Evolutionary conservation across 768 basidiomycete genomes (phyloP), one percentile per base, ranked within the genome.

Genomic region (Cystobasidium ongulense): DNA sequence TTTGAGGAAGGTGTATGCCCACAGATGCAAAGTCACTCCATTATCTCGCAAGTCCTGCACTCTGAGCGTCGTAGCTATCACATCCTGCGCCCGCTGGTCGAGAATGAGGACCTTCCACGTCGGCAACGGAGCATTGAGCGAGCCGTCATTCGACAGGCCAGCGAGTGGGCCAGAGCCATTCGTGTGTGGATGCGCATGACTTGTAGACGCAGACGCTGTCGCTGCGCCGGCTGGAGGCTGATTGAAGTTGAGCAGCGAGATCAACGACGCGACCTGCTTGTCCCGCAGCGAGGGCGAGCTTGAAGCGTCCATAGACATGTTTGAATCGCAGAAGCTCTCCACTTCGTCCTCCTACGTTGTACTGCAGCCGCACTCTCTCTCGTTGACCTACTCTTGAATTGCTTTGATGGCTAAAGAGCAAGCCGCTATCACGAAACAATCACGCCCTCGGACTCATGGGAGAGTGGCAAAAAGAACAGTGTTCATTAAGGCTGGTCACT

Each of bases 1-100:
- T 54, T 25, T 17, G 0, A 36, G 39, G 23, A 38, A 23, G 7
- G n/a, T n/a, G n/a, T n/a, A 10, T 21, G 83, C 91, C 78, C 84
- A 97, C 94, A 98, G 92, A 83, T 99, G 96, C 73, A 99, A 85
- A 10, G 96, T 99, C 50, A 99, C 93, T 36, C 96, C 96, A 62
- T 91, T 90, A 79, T 98, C 95, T 71, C 96, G 86, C 75, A 99
- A 84, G 82, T 98, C 96, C 81, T 97, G 94, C 7, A 99, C 96
- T 67, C 94, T 87, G 76, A 99, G 83, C 23, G 92, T 90, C 0
- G 95, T 98, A 18, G 96, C 96, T 41, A 99, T 85, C 25, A 98
- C 88, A 80, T 98, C 96, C 81, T 98, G 96, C 27, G 92, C 95
- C 77, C 89, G 86, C 79, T 96, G 92, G 81, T 99, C 96, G 68